Evolutionary conservation across 768 basidiomycete genomes (phyloP), one percentile per base, ranked within the genome.

Genomic region (Rhodotorula sphaerocarpa): DNA sequence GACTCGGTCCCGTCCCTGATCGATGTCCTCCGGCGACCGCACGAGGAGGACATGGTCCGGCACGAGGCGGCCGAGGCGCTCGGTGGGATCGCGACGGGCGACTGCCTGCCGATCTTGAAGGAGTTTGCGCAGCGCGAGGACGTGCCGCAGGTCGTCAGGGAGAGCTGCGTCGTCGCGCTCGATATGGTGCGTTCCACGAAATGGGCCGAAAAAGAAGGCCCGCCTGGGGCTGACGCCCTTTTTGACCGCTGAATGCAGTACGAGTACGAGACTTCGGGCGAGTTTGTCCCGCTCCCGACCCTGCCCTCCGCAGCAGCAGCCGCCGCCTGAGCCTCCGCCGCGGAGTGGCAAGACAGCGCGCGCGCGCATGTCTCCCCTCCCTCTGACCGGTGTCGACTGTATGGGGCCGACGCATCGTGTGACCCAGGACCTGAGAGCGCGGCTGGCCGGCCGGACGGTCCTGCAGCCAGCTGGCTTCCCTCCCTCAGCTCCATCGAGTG

Each of bases 51-150:
- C 59, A 97, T 99, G 93, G 95, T 99, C 15, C 83, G 95, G 36
- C 95, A 99, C 70, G 95, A 99, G 75, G 95, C 93, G 30, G 95
- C 95, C 6, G 95, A 99, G 75, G 95, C 95, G 11, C 81, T 99
- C 0, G 95, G 95, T n/a, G 90, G 93, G 7, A 97, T 99, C 59
- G 92, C 86, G 31, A 90, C 86, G 3, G 88, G 89, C 0, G 90
- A 93, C 57, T 91, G 95, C 6, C 79, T 96, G 39, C 85, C 87
- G 2, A 81, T 90, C 66, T 77, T 99, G 42, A 83, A 84, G 68
- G 87, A 91, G 74, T 95, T 90, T 85, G 83, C 86, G 79, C 76
- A 75, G 28, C 80, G 84, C 66, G 79, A 82, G 63, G 88, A 90
- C 70, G 84, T 88, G 12, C 91, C 92, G 0, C 78, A 81, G 20